These are phyloP conservation scores for Alternaria arbusti DNA, from an alignment of 2,329 filamentous ascomycete species.

Conservation along the genomic window DNA sequence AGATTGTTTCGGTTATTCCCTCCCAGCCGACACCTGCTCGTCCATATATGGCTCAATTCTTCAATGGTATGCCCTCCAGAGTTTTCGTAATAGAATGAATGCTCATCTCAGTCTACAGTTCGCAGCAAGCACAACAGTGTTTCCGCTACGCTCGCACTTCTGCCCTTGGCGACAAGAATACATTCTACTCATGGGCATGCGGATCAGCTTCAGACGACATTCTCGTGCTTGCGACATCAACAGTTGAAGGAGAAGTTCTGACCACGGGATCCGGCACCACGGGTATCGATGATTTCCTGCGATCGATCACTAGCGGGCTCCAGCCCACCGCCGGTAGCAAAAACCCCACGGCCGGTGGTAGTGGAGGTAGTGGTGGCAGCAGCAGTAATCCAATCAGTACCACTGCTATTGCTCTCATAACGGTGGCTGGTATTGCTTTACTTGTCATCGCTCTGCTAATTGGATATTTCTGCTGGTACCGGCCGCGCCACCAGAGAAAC, in stretches of 20 bases:
- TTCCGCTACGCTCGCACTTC: slow-evolving; percentile 4
- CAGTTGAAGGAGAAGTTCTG: neutral
- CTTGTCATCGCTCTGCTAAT: neutral
- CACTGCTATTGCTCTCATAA: neutral
- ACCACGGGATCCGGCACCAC: neutral
- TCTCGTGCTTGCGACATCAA: slow-evolving; percentile 3
- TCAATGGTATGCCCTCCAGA: neutral
- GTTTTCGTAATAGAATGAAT: neutral
- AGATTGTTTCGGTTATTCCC: slow-evolving; percentile 1
- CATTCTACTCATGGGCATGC: slow-evolving; percentile 4
- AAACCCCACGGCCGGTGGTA: neutral
- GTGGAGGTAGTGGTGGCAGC: neutral
- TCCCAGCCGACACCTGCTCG: neutral
- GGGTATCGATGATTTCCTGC: neutral
- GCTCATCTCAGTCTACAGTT: neutral
- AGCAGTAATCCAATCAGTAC: neutral
- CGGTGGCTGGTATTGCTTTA: neutral
- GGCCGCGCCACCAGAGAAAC: neutral
- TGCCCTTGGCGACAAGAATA: neutral
- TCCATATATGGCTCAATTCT: slow-evolving; percentile 6
- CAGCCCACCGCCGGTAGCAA: neutral
- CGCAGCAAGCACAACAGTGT: slow-evolving; percentile 5
- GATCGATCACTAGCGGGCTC: neutral
- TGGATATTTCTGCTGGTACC: neutral
- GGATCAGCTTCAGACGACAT: slow-evolving; percentile 5